A percentile compares a stretch with the other conserved stretches of the same genome.
Evolutionary conservation across 306 rosid genomes (phyloP).

Genomic region (Oemleria cerasiformis): DNA sequence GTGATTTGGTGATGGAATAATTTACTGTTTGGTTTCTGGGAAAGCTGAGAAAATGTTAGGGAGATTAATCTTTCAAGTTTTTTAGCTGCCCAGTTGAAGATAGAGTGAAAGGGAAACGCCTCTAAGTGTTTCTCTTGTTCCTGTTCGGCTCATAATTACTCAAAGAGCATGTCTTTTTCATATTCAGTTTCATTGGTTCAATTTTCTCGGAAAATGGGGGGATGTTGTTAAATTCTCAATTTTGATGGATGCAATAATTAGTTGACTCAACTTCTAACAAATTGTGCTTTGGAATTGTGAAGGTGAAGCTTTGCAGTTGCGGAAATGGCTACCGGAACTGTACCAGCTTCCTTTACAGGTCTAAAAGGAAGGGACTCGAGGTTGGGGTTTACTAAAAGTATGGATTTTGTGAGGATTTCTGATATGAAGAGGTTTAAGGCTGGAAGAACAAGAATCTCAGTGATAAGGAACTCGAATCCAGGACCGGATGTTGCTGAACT

Average conservation of each 20-base stretch:
- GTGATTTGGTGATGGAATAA: not conserved
- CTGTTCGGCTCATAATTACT: not conserved
- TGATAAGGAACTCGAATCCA: slow-evolving; percentile 66
- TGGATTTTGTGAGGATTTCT: slow-evolving; percentile 69
- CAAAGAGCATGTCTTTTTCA: not conserved
- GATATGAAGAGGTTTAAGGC: slow-evolving; percentile 55
- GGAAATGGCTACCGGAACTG: slow-evolving; percentile 73
- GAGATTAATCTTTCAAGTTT: not conserved
- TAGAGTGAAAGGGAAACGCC: not conserved
- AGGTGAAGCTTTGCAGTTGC: slow-evolving; percentile 32
- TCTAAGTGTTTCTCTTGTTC: not conserved
- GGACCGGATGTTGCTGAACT: slow-evolving; percentile 77
- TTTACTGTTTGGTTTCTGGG: slow-evolving; percentile 12
- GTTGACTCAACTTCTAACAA: slow-evolving; percentile 13
- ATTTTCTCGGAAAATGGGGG: slow-evolving; percentile 11
- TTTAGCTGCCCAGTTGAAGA: not conserved
- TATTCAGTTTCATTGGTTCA: not conserved
- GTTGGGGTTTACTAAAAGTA: slow-evolving; percentile 63
- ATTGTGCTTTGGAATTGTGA: slow-evolving; percentile 29
- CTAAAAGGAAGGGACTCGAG: slow-evolving; percentile 60
- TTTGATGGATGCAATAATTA: not conserved
- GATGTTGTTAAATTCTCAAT: not conserved
- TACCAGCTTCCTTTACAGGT: slow-evolving; percentile 61
- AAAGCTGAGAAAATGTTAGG: not conserved
- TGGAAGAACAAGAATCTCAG: slow-evolving; percentile 52